Evolutionary conservation across 768 basidiomycete genomes (phyloP), one percentile per base, ranked within the genome.

Genomic region (Podaxis rugospora): DNA sequence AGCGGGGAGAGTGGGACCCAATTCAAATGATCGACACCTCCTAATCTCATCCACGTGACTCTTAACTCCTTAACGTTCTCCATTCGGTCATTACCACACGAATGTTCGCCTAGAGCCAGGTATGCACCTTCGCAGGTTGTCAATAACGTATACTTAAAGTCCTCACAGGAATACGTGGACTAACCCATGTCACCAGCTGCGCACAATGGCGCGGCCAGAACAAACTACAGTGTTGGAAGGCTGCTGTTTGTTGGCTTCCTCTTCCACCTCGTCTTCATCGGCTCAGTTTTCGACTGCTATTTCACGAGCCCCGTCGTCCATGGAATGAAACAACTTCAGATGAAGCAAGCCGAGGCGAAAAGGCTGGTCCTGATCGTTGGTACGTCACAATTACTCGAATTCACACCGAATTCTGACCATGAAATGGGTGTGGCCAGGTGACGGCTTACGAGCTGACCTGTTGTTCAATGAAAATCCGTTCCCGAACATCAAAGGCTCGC

Each of bases 211-310:
- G 18, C 51, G 32, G 40, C 11, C 40, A 16, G 46, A 28, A 35
- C 62, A 23, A 49, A 66, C 32, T 80, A 80, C 63, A 77, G 75
- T 68, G 73, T 81, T 37, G 63, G 68, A 1, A 71, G 75, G 59
- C 75, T 90, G 14, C 79, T 93, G 14, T 61, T 82, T n/a, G 70
- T 90, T 44, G 89, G 89, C 35, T 78, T 93, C 39, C 67, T 87
- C 40, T 92, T 93, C 67, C 92, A 94, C 68, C 70, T 90, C 55
- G 77, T 86, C 4, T 91, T 85, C 71, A 88, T 89, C 56, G 81
- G 79, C 37, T 85, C 88, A 2, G 84, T 80, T 14, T 95, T 95
- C 73, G 90, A 93, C 73, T 93, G 92, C 72, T 95, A 94, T 71
- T 95, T 95, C 70, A 89, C 84, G 25, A 90, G 86, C 65, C 89